Percentiles rank a stretch among this genome's conserved stretches.
phyloP scores from a whole-genome alignment of 2,329 filamentous ascomycete genomes.

The Lecanosticta acicola region DNA sequence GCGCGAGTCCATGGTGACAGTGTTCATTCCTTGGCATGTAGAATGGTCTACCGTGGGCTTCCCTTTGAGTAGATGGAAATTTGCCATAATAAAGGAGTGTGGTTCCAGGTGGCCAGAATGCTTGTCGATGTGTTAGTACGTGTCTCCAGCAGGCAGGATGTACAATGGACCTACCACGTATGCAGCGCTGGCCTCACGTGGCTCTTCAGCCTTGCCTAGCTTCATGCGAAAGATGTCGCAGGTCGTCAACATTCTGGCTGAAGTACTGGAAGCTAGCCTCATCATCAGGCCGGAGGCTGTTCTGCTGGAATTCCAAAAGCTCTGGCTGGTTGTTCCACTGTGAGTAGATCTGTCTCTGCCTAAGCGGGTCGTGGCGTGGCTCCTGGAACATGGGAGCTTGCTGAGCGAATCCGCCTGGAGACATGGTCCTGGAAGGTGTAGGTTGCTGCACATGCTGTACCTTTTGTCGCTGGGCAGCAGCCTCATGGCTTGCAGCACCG shows the following conservation, averaged over 20 bases:
- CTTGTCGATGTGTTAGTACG: not conserved
- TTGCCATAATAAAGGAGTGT: no score
- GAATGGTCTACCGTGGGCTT: no score
- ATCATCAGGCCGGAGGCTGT: constrained; percentile 23
- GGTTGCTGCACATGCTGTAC: constrained; percentile 9
- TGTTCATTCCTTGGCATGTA: no score
- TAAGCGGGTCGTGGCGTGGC: constrained; percentile 6
- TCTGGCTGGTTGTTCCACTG: constrained; percentile 26
- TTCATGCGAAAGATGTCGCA: constrained; percentile 23
- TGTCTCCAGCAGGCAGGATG: not conserved
- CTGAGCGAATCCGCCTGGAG: constrained; percentile 4
- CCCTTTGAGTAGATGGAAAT: no score
- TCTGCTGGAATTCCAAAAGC: constrained; percentile 23
- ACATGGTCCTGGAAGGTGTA: constrained; percentile 8
- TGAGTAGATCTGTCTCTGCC: constrained; percentile 18
- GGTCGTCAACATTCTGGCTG: constrained; percentile 24
- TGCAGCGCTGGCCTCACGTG: constrained; percentile 2
- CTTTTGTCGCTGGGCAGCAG: constrained; percentile 17
- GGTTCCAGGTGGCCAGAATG: constrained; percentile 2
- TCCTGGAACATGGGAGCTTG: constrained; percentile 7
- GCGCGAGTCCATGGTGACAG: no score
- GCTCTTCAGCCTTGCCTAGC: constrained; percentile 25
- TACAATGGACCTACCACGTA: not conserved
- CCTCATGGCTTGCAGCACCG: constrained; percentile 16
- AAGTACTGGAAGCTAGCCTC: constrained; percentile 21